Base-by-base conservation (phyloP, 2,329 filamentous ascomycete genomes). In the Fusarium musae region DNA sequence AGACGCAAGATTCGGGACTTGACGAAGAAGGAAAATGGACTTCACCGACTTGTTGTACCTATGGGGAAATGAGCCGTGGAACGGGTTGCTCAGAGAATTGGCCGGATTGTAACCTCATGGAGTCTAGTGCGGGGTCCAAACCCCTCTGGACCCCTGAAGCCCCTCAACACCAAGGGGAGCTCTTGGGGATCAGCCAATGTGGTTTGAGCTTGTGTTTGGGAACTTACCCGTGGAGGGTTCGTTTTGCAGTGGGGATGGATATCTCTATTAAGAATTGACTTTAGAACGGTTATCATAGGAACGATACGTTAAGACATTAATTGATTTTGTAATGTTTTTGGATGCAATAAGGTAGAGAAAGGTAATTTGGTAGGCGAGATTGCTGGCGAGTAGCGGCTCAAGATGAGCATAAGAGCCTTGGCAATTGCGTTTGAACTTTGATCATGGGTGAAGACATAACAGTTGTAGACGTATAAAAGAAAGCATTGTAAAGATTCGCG, bases 71-170 rank as follows among this genome's bases (percentile, higher is more conserved):
- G 69, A 67, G 60, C 53, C 64, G 57, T 61, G 49, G 63, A 53
- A 53, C 30, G 57, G 70, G 66, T 58, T 69, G 66, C 52, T 49
- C 40, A 50, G 54, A 72, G 66, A 40, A 40, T 54, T 28, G 34
- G 50, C 28, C 23, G 34, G 50, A 53, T 69, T 49, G 57, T 59
- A 59, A 66, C 76, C 75, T 52, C 43, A 75, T 58, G n/a, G 13
- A 47, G 76, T 54, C 67, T 78, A 78, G 76, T 77, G 76, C 75
- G 76, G 76, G 76, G 76, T 77, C 68, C 54, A 64, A 60, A 60
- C 66, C 68, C 66, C 68, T 71, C 64, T 66, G 42, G 73, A 70
- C 75, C 76, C 75, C 73, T 69, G 56, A 57, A 70, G 53, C 73
- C 70, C 73, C 73, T 75, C 73, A 75, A 63, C 73, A 69, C 72